Base-by-base conservation (phyloP, 2,329 filamentous ascomycete species). In the Bertia moriformis region DNA sequence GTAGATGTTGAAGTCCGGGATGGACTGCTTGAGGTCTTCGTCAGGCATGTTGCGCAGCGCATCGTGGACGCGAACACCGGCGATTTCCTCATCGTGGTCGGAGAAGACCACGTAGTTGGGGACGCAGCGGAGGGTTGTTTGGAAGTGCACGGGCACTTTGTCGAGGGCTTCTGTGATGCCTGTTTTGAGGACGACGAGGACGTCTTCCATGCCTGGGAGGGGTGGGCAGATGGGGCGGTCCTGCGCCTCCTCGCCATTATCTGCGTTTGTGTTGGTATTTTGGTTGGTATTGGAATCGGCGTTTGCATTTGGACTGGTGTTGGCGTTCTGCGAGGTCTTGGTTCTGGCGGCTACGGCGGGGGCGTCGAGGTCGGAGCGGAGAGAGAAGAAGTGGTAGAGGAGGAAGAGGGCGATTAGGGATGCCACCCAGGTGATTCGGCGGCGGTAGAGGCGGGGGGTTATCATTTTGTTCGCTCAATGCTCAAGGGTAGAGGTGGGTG, bases 61-160 rank as follows among this genome's bases (percentile, higher is more conserved):
- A 50, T 73, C 66, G 48, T 70, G 52, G 20, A 71, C 52, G 14
- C 57, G 56, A 33, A 66, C 57, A 19, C 69, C 69, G 10, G 62
- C 56, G 37, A 75, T 64, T 5, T 61, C 52, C 49, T 71, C 64
- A 18, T 65, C 62, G 40, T 68, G 68, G 51, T 77, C 73, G 43
- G 71, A 76, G 54, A 72, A 74, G 47, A 78, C 66, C 38, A 66
- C 61, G 39, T 65, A 68, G 50, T 73, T 56, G 20, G 67, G 65
- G 32, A 71, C 61, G 54, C 72, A 77, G 44, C 60, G 59, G 15
- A 76, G 58, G 0, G 69, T 70, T 1, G 68, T 71, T 38, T 60
- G 51, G 42, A 73, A 62, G 46, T 75, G 71, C 2, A 63, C 53
- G 1, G 70, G 69, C 2, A 77, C 60, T 48, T 73, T 73, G 19